These are phyloP conservation scores for Geotrichum armillariae DNA, from an alignment of 1,139 yeast genomes.

Conservation along the genomic window DNA sequence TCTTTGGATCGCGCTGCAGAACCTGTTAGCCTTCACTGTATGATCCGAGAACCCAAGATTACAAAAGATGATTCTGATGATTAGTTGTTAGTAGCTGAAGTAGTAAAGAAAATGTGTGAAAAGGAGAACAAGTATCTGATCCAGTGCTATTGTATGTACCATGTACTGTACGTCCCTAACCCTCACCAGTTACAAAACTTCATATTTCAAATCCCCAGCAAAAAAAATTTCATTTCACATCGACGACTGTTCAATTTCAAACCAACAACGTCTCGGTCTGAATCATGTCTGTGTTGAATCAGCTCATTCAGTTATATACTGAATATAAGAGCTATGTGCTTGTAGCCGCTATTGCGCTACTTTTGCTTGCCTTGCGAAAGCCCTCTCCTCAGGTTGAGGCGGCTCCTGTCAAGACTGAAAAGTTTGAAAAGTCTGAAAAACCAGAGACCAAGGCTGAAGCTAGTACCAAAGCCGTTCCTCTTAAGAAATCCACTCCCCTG, in stretches of 20 bases:
- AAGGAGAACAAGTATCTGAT: no score
- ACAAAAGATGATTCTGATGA: constrained; percentile 23
- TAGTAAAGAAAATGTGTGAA: no score
- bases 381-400: background rate
- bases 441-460: no score
- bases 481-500: constrained; percentile 26
- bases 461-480: background rate
- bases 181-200: background rate
- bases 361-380: background rate
- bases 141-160: no score
- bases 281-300: background rate
- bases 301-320: constrained; percentile 1
- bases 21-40: constrained; percentile 29
- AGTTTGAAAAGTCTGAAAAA: background rate
- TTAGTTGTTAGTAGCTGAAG: no score
- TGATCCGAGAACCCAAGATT: constrained; percentile 30
- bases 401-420: background rate
- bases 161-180: no score
- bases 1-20: constrained; percentile 24
- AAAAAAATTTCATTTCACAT: background rate
- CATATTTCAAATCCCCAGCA: background rate
- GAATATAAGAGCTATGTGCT: constrained; percentile 3
- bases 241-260: no score
- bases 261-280: no score
- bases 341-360: constrained; percentile 6